Conservation (phyloP, 2,329 filamentous ascomycete species). For the Massarina eburnea region DNA sequence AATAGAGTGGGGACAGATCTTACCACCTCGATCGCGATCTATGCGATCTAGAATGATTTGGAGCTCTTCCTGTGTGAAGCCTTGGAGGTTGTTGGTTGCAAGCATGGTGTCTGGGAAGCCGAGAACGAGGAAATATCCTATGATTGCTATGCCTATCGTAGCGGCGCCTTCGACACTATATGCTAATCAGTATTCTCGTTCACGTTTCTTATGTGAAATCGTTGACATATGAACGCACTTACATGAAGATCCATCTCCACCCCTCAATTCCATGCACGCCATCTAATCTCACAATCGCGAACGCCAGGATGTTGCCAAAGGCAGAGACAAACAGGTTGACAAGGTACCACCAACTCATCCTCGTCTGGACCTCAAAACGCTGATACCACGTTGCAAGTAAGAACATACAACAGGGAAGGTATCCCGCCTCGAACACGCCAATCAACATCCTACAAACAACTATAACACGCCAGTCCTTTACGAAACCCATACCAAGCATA, state of each 20-base stretch:
- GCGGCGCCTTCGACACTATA: slow-evolving; percentile 27
- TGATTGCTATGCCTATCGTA: slow-evolving; percentile 32
- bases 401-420: slow-evolving; percentile 39
- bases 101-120: slow-evolving; percentile 40
- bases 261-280: slow-evolving; percentile 24
- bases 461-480: slow-evolving; percentile 34
- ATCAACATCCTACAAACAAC: slow-evolving; percentile 31
- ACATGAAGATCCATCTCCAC: slow-evolving; percentile 37
- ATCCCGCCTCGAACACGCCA: slow-evolving; percentile 31
- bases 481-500: slow-evolving; percentile 34
- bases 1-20: too few species aligned
- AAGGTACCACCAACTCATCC: slow-evolving; percentile 43
- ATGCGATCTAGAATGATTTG: slow-evolving; percentile 29
- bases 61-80: slow-evolving; percentile 28
- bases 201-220: neutral
- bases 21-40: slow-evolving; percentile 18
- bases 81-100: slow-evolving; percentile 15
- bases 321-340: slow-evolving; percentile 23
- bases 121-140: slow-evolving; percentile 43
- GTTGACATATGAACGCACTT: slow-evolving; percentile 2
- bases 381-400: slow-evolving; percentile 42
- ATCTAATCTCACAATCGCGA: slow-evolving; percentile 30
- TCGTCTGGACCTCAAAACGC: slow-evolving; percentile 37
- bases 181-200: too few species aligned
- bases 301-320: slow-evolving; percentile 41